A percentile compares a stretch with the other conserved stretches of the same genome.
Evolutionary conservation across 257 asterid species (phyloP).

Genomic region (Coffea canephora): DNA sequence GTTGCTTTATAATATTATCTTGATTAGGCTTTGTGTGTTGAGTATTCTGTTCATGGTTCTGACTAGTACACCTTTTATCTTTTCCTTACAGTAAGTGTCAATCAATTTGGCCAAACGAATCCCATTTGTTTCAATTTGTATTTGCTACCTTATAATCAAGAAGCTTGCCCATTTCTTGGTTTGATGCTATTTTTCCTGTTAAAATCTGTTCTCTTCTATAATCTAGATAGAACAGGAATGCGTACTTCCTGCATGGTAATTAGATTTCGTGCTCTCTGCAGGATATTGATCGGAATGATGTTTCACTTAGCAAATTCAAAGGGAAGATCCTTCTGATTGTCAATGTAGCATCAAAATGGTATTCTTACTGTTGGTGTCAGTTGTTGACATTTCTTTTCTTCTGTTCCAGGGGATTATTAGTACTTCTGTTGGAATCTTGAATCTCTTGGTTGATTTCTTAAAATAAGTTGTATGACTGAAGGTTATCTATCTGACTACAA

Average conservation of each 20-base stretch:
- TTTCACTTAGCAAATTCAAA: slow-evolving; percentile 73
- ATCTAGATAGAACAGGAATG: not conserved
- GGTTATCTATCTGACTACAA: slow-evolving; percentile 31
- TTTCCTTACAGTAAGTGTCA: not conserved
- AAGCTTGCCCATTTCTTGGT: not conserved
- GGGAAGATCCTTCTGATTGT: slow-evolving; percentile 78
- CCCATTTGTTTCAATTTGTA: not conserved
- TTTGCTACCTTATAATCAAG: not conserved
- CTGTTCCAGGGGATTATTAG: not conserved
- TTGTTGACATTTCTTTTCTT: not conserved
- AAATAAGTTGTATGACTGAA: not conserved
- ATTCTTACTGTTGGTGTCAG: slow-evolving; percentile 13
- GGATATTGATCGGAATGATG: slow-evolving; percentile 86
- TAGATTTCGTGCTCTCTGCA: slow-evolving; percentile 28
- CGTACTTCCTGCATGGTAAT: not conserved
- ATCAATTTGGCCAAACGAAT: not conserved
- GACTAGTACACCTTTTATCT: not conserved
- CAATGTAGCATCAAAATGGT: slow-evolving; percentile 97
- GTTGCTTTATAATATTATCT: not conserved
- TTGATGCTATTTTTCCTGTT: not conserved
- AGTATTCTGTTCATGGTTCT: not conserved
- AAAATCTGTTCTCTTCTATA: not conserved
- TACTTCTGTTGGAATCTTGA: not conserved
- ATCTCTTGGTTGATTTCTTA: not conserved
- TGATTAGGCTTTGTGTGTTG: not conserved